A percentile compares a stretch with the other conserved stretches of the same genome.
Conservation (phyloP, 106 monocot genomes). For the Acanthochlamys bracteata region DNA sequence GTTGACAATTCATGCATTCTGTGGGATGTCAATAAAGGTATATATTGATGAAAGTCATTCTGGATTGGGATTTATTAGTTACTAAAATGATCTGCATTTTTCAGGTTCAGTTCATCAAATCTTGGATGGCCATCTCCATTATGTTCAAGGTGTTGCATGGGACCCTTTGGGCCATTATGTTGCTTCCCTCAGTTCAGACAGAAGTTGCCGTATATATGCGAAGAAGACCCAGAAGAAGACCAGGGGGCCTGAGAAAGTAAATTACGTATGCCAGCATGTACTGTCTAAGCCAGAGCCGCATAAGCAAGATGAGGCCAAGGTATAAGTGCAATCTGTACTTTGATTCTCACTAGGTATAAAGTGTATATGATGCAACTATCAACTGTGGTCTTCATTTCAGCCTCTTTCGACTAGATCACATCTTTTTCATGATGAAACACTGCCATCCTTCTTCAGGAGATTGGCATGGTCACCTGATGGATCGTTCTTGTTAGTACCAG, state of each 20-base stretch:
- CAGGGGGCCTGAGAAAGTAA: conserved; percentile 57
- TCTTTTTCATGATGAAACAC: conserved; percentile 94
- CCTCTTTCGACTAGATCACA: conserved; percentile 32
- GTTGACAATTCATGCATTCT: conserved; percentile 88
- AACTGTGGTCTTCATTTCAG: too few relatives aligned
- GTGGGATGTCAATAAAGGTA: conserved; percentile 84
- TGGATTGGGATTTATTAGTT: too few relatives aligned
- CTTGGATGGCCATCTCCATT: conserved; percentile 83
- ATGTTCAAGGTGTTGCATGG: conserved; percentile 98
- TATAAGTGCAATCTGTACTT: conserved; percentile 11
- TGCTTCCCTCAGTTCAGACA: conserved; percentile 91
- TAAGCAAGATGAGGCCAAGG: conserved; percentile 68
- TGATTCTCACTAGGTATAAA: too few relatives aligned
- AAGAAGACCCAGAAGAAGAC: conserved; percentile 60
- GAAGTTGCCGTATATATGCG: conserved; percentile 73
- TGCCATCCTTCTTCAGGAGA: conserved; percentile 59
- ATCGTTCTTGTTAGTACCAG: too few relatives aligned
- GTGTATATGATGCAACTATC: too few relatives aligned
- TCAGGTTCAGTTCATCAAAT: conserved; percentile 88
- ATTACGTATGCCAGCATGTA: conserved; percentile 73
- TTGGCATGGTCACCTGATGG: too few relatives aligned
- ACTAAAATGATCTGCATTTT: too few relatives aligned
- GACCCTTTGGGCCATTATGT: conserved; percentile 83
- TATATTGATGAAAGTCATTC: conserved; percentile 1
- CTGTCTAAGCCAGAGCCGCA: conserved; percentile 43